Conservation (phyloP, 2,329 filamentous ascomycete species). For the Sclerotinia nivalis region DNA sequence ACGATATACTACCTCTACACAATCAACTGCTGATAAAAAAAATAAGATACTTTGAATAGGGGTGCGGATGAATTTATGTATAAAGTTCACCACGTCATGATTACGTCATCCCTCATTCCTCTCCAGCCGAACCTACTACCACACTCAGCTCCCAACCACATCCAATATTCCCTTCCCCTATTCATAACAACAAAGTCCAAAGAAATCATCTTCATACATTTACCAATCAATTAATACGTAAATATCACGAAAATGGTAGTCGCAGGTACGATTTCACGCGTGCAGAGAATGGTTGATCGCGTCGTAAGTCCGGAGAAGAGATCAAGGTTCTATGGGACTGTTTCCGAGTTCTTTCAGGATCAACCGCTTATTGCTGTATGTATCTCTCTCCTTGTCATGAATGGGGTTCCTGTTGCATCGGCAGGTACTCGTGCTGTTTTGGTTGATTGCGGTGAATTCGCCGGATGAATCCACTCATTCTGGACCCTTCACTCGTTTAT, state of each 20-base stretch:
- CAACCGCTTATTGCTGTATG: conserved; percentile 72
- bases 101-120: conserved; percentile 6
- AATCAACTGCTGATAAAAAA: no score
- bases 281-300: conserved; percentile 46
- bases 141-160: background rate
- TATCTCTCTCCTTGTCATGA: conserved; percentile 21
- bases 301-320: conserved; percentile 62
- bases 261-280: conserved; percentile 28
- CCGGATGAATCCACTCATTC: background rate
- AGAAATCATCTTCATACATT: background rate
- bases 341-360: conserved; percentile 57
- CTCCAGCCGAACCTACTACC: background rate
- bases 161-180: background rate
- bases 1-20: no score
- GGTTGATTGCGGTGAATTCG: no score
- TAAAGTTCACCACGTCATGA: background rate
- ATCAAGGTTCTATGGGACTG: conserved; percentile 54
- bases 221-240: background rate
- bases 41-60: no score
- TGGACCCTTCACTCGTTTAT: background rate
- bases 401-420: background rate
- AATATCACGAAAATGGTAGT: background rate
- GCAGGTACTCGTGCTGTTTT: background rate
- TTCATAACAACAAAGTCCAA: background rate
- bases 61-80: background rate